phyloP scores from a whole-genome alignment of 306 rosid species.

The Sesbania bispinosa region DNA sequence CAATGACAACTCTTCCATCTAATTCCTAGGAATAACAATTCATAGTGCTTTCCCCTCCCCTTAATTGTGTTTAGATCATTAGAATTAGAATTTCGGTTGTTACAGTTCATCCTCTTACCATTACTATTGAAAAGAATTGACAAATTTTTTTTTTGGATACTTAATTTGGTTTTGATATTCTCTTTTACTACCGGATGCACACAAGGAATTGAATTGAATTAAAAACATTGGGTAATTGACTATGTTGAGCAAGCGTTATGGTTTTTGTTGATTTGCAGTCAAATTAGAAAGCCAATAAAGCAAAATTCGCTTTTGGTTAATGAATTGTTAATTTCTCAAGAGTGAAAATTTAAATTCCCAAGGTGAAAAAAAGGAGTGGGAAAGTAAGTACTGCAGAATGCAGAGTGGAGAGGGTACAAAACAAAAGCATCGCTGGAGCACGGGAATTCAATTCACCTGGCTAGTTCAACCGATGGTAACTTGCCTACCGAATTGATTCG shows the following conservation, averaged over 20 bases:
- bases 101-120: neutral
- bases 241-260: neutral
- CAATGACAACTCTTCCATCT: neutral
- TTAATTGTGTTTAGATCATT: conserved; percentile 6
- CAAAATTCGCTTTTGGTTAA: too few species aligned
- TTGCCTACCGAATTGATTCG: too few species aligned
- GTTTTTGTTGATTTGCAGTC: neutral
- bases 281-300: too few species aligned
- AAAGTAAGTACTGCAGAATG: too few species aligned
- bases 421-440: too few species aligned
- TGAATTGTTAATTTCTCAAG: too few species aligned
- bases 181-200: neutral
- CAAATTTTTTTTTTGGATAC: neutral
- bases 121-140: conserved; percentile 12
- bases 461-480: too few species aligned
- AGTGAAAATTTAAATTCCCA: too few species aligned
- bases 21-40: neutral
- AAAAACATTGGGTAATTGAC: neutral
- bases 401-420: too few species aligned
- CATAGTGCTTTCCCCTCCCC: neutral
- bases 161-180: neutral
- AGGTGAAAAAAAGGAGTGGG: too few species aligned
- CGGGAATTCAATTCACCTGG: too few species aligned
- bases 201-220: neutral
- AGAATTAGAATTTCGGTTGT: neutral